Evolutionary conservation across 352 stramenopile species (phyloP), one percentile per base, ranked within the genome.

Genomic region (Halophytophthora polymorphica): DNA sequence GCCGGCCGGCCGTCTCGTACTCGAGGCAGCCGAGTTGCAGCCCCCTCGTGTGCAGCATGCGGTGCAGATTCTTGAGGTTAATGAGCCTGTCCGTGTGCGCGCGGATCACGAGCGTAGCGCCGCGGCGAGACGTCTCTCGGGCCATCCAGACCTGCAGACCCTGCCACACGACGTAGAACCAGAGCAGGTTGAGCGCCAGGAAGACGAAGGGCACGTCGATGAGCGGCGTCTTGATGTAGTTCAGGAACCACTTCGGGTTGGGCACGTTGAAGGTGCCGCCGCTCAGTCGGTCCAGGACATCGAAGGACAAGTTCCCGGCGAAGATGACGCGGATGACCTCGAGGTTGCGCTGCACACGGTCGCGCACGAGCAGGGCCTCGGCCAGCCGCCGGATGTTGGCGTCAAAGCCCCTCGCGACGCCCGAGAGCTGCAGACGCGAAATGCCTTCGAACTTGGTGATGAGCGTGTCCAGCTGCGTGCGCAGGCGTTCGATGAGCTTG

Each of bases 251-350:
- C 28, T 64, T 59, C 22, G 90, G 73, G 57, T 94, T 95, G 0
- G 93, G 65, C 13, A 98, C 78, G 42, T 93, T 91, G 75, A 96
- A 98, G 4, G 69, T 75, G 6, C 87, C 74, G 7, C 95, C 95
- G 22, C 91, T 98, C 23, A 99, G 68, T 37, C 94, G 81, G 69
- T 99, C 96, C 10, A 99, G 63, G 37, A 98, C 55, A 43, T 97
- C 90, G 63, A 98, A 99, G 10, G 93, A 90, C 6, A 99, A 64
- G 31, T 91, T 89, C 2, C 90, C 95, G 5, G 86, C 83, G 38
- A 98, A 96, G 47, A 98, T 86, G 25, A 96, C 57, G 50, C 97
- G 86, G 8, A 98, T 69, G 25, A 97, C 76, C 44, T 96, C 85
- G 12, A 98, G 46, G 14, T 75, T 89, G 25, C 68, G 61, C 4